Evolutionary conservation across 2,329 filamentous ascomycete species (phyloP).

Genomic region (Byssothecium circinans): DNA sequence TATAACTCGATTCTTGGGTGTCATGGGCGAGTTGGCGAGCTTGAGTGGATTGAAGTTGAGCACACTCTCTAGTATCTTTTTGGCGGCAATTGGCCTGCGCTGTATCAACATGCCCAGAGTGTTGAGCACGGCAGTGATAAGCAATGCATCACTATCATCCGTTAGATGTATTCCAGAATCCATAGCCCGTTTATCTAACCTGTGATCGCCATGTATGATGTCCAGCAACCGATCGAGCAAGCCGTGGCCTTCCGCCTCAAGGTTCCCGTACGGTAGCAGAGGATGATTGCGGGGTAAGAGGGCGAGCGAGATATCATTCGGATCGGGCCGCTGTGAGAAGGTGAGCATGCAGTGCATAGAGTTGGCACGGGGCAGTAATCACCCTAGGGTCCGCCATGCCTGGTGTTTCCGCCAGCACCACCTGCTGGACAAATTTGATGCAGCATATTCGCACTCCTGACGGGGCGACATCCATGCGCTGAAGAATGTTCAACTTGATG

Average conservation of each 20-base stretch:
- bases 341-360: slow-evolving; percentile 23
- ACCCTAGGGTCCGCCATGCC: slow-evolving; percentile 83
- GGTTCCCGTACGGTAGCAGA: slow-evolving; percentile 73
- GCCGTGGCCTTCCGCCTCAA: slow-evolving; percentile 92
- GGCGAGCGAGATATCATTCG: slow-evolving; percentile 81
- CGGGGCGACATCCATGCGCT: slow-evolving; percentile 79
- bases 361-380: slow-evolving; percentile 28
- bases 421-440: slow-evolving; percentile 94
- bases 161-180: slow-evolving; percentile 27
- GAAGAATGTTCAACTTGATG: slow-evolving; percentile 87
- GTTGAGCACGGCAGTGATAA: slow-evolving; percentile 91
- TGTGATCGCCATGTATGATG: slow-evolving; percentile 82
- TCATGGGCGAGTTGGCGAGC: slow-evolving; percentile 74
- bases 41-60: slow-evolving; percentile 91
- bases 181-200: slow-evolving; percentile 56
- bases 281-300: slow-evolving; percentile 83
- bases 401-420: slow-evolving; percentile 89
- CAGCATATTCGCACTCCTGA: slow-evolving; percentile 86
- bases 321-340: slow-evolving; percentile 65
- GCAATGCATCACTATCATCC: slow-evolving; percentile 70
- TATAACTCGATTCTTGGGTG: slow-evolving; percentile 76
- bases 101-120: slow-evolving; percentile 81
- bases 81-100: slow-evolving; percentile 76
- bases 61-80: slow-evolving; percentile 81
- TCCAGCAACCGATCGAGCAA: slow-evolving; percentile 84